Evolutionary conservation across 305 asterid species (phyloP), one percentile per base, ranked within the genome.

Genomic region (Salvia sclarea): DNA sequence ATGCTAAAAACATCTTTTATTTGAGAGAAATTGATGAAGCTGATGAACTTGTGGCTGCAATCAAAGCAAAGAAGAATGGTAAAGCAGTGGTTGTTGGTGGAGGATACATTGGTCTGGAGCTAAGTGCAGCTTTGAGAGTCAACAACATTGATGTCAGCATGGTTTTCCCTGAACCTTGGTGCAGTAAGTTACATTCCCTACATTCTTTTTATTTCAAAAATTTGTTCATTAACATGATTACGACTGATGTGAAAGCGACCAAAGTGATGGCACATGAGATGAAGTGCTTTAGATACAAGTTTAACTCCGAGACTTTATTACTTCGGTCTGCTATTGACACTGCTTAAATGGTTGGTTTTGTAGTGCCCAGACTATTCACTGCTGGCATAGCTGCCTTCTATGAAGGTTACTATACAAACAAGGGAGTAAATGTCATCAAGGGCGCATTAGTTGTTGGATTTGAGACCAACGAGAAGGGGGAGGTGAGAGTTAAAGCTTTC

Each of bases 121-220:
- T 92, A 20, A 92, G 96, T 79, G 98, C 97, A 31, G 98, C 95
- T 71, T 76, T 92, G 72, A 86, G 50, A 76, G 65, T 92, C 74
- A 88, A 92, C 69, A 78, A 90, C 62, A 60, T 83, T 61, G 97
- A 85, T 70, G 97, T 88, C 85, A 85, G 62, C 71, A 90, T 90
- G 98, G 98, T 92, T 70, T 92, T 86, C 81, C 98, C 98, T 14
- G 98, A 92, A 77, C 98, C 98, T 58, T 92, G 98, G 97, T 90
- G 98, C 89, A 90, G 97, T 92, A 86, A 88, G 97, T 90, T 48
- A 59, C 73, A 55, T 64, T 47, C 66, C 24, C 56, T 61, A 28
- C n/a, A 2, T 9, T 43, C 4, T 47, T 35, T 73, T 30, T 68
- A 21, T 64, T 69, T 52, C 30, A 25, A 9, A 17, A 37, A 12